Evolutionary conservation across 2,329 filamentous ascomycete species (phyloP).

Genomic region (Ceratocystis variospora): DNA sequence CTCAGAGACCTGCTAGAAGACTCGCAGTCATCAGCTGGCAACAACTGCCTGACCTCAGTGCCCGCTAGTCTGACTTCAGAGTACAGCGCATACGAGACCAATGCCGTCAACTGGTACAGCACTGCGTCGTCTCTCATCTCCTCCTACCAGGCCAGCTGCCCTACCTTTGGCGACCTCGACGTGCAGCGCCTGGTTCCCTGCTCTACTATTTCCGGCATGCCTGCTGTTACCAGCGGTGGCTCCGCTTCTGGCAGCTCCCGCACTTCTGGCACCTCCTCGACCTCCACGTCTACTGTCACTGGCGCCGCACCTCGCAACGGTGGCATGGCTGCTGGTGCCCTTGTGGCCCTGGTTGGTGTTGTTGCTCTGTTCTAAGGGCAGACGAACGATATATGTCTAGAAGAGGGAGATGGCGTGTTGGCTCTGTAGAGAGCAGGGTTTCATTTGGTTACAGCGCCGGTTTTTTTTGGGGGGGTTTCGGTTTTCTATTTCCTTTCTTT

Average conservation of each 20-base stretch:
- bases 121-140: slow-evolving; percentile 22
- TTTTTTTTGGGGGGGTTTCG: too few relatives aligned
- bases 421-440: background rate
- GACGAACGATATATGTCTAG: background rate
- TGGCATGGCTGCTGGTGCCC: slow-evolving; percentile 22
- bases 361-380: slow-evolving; percentile 20
- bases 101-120: slow-evolving; percentile 25
- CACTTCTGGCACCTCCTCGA: background rate
- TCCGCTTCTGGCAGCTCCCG: background rate
- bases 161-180: slow-evolving; percentile 10
- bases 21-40: slow-evolving; percentile 22
- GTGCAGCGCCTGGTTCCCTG: slow-evolving; percentile 10
- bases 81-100: slow-evolving; percentile 26
- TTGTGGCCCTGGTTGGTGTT: slow-evolving; percentile 24
- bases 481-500: background rate
- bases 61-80: slow-evolving; percentile 25
- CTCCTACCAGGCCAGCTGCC: slow-evolving; percentile 12
- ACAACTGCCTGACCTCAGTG: slow-evolving; percentile 26
- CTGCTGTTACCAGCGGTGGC: background rate
- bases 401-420: background rate
- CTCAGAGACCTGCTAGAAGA: slow-evolving; percentile 21
- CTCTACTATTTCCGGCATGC: slow-evolving; percentile 11
- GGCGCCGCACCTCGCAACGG: background rate
- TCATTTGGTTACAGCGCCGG: background rate
- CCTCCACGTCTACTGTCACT: background rate